Evolutionary conservation across 768 basidiomycete genomes (phyloP), one percentile per base, ranked within the genome.

Genomic region (Mycena albidolilacea): DNA sequence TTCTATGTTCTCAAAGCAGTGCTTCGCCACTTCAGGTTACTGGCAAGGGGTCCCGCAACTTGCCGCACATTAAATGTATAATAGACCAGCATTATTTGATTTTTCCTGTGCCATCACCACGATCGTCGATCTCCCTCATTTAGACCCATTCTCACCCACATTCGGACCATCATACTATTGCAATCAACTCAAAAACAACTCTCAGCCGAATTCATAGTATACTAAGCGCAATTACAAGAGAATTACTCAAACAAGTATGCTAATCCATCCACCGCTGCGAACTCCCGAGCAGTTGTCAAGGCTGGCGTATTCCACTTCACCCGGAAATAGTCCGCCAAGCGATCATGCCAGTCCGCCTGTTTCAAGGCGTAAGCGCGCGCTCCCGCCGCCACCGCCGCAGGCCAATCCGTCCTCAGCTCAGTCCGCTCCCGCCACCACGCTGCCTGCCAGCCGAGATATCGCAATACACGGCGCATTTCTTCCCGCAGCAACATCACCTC

Each of bases 381-480:
- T 14, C 59, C 59, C 14, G 5, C 59, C 10, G 8, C 19, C 21
- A 50, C 46, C 46, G 15, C 59, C 8, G 48, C n/a, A 3, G 67
- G 10, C 35, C 23, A 44, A 30, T 69, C 60, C 2, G 8, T 30
- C 3, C 67, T 30, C 37, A 7, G 11, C 11, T 37, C 58, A 1
- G 23, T 37, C 8, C 39, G 58, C 15, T 10, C 48, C 43, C 55
- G 12, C 81, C 81, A 80, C 62, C 73, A 71, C 5, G 19, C 3
- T 2, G 65, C 72, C 46, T 79, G 76, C 78, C 77, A 81, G 0
- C 58, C 60, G 10, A 81, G 75, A 48, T 76, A 80, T 23, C 50
- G 54, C 6, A 77, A 44, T 7, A 80, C 78, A 6, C 75, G 73
- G 1, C 54, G 50, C 78, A 82, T 82, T 63, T 82, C 81, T 63